Percentiles rank a stretch among this genome's conserved stretches.
Evolutionary conservation across 164 flowering plant genomes (phyloP).

Genomic region (Paratinospora sagittata): DNA sequence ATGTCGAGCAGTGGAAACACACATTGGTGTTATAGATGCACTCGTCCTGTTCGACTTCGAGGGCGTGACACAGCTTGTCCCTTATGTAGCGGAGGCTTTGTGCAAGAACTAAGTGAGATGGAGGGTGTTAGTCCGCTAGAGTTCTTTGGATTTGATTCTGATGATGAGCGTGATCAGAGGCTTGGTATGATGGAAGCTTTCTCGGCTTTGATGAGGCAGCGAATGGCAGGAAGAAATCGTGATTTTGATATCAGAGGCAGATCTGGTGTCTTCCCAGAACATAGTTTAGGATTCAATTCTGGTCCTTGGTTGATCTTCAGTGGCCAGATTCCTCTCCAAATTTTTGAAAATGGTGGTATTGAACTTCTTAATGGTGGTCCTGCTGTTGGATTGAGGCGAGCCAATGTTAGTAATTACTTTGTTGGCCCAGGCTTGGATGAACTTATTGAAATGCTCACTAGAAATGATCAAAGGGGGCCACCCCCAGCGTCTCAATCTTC

Average conservation of each 20-base stretch:
- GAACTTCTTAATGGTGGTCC: slow-evolving; percentile 25
- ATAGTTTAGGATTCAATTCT: slow-evolving; percentile 28
- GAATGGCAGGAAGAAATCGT: slow-evolving; percentile 36
- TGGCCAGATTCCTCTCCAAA: slow-evolving; percentile 64
- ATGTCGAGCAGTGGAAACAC: slow-evolving; percentile 65
- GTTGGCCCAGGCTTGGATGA: slow-evolving; percentile 84
- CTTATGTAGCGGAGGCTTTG: slow-evolving; percentile 58
- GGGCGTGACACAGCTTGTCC: slow-evolving; percentile 48
- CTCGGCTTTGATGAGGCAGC: slow-evolving; percentile 65
- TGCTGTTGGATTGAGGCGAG: slow-evolving; percentile 53
- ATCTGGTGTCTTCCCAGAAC: slow-evolving; percentile 33
- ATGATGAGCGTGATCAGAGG: slow-evolving; percentile 42
- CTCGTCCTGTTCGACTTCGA: slow-evolving; percentile 49
- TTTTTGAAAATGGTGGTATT: slow-evolving; percentile 55
- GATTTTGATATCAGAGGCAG: slow-evolving; percentile 43
- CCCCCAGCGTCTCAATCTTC: slow-evolving; percentile 73
- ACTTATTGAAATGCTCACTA: slow-evolving; percentile 55
- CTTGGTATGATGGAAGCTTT: slow-evolving; percentile 62
- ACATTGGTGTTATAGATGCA: slow-evolving; percentile 80
- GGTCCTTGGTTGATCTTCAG: slow-evolving; percentile 68
- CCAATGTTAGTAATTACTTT: slow-evolving; percentile 64
- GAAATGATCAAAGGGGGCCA: slow-evolving; percentile 50
- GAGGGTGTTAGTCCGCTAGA: slow-evolving; percentile 34
- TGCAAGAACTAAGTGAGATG: slow-evolving; percentile 62
- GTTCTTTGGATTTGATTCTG: slow-evolving; percentile 34